Percentiles rank a stretch among this genome's conserved stretches.
These are phyloP conservation scores for Athelia psychrophila DNA, from an alignment of 1,284 basidiomycete species.

Conservation along the genomic window DNA sequence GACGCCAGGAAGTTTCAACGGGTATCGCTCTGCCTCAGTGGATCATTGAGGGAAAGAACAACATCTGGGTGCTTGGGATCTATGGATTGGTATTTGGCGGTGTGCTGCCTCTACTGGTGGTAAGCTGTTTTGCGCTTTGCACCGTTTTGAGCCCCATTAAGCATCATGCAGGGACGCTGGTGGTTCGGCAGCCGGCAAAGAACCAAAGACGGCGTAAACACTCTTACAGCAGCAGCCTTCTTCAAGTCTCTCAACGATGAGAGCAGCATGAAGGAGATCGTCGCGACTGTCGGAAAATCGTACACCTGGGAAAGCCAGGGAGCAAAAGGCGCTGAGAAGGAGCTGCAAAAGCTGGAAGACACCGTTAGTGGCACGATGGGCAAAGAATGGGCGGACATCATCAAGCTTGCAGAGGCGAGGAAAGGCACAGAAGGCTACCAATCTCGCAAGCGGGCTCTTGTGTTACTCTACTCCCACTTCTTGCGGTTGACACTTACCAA, in stretches of 20 bases:
- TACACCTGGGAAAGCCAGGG: conserved; percentile 58
- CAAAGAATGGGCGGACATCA: conserved; percentile 50
- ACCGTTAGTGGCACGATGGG: conserved; percentile 48
- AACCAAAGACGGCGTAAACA: conserved; percentile 92
- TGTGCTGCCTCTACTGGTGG: conserved; percentile 83
- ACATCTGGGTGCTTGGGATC: conserved; percentile 83
- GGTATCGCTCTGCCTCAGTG: conserved; percentile 95
- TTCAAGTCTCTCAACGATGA: conserved; percentile 88
- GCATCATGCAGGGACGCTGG: conserved; percentile 74
- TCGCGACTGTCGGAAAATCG: conserved; percentile 74
- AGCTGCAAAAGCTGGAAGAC: conserved; percentile 58
- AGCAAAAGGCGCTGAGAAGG: conserved; percentile 27
- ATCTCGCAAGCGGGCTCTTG: conserved; percentile 51
- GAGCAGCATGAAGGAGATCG: conserved; percentile 71
- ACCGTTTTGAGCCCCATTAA: neutral
- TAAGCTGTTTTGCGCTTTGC: conserved; percentile 32
- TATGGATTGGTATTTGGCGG: conserved; percentile 91
- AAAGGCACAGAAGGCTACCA: conserved; percentile 29
- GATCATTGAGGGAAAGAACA: conserved; percentile 93
- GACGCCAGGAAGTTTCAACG: conserved; percentile 91
- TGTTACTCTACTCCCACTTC: conserved; percentile 86
- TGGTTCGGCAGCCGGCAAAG: conserved; percentile 93
- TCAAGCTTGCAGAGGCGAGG: conserved; percentile 31
- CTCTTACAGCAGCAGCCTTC: conserved; percentile 83
- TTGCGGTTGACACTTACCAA: conserved; percentile 69